Percentiles rank a stretch among this genome's conserved stretches.
phyloP scores from a whole-genome alignment of 768 basidiomycete genomes.

The Amanita pallidorosea region DNA sequence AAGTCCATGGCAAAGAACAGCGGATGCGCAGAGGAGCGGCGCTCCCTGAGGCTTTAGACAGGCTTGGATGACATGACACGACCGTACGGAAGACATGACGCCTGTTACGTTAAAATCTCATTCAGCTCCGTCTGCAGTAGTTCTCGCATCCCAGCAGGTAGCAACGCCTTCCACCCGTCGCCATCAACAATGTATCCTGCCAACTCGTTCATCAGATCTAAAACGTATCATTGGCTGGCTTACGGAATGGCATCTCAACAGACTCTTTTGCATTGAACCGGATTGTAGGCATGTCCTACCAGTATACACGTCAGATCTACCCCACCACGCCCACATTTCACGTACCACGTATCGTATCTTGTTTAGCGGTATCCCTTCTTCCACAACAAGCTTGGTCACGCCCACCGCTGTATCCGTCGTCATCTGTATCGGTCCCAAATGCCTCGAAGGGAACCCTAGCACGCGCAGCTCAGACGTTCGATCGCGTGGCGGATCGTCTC shows the following conservation, averaged over 20 bases:
- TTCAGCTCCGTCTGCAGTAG: slow-evolving; percentile 81
- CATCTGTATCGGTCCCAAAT: slow-evolving; percentile 88
- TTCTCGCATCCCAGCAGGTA: slow-evolving; percentile 87
- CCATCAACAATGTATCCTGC: slow-evolving; percentile 34
- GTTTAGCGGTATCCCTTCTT: slow-evolving; percentile 63
- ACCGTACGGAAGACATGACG: background rate
- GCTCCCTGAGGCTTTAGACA: background rate
- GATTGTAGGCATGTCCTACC: slow-evolving; percentile 84
- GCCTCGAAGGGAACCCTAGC: slow-evolving; percentile 79
- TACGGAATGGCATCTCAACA: slow-evolving; percentile 97
- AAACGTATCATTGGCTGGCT: slow-evolving; percentile 17
- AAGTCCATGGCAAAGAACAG: background rate
- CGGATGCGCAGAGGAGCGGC: background rate
- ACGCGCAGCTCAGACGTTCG: slow-evolving; percentile 81
- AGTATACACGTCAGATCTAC: background rate
- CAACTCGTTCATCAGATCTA: background rate
- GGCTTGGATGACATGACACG: background rate
- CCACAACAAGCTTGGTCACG: slow-evolving; percentile 76
- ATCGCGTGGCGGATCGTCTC: slow-evolving; percentile 94
- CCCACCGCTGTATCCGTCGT: slow-evolving; percentile 96
- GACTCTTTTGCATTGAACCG: slow-evolving; percentile 78
- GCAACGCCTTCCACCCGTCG: slow-evolving; percentile 46
- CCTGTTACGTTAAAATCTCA: slow-evolving; percentile 41
- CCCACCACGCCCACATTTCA: background rate
- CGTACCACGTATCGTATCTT: slow-evolving; percentile 67